These are phyloP conservation scores for Aspergillus sojae DNA, from an alignment of 2,329 filamentous ascomycete species.

Conservation along the genomic window DNA sequence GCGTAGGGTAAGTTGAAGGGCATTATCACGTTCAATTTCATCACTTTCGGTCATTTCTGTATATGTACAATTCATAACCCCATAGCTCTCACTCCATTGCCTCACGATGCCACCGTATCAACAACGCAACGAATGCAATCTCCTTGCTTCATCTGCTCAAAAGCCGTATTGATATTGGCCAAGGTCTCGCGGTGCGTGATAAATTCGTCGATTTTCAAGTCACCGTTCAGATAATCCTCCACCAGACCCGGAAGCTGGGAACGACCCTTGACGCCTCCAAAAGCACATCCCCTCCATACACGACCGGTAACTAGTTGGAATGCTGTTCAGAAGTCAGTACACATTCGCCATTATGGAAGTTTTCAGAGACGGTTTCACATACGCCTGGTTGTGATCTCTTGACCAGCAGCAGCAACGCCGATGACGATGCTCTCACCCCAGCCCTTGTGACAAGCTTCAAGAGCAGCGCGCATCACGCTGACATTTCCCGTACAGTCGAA, in stretches of 20 bases:
- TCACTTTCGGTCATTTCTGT: background rate
- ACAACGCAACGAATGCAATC: conserved; percentile 85
- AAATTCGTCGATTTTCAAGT: conserved; percentile 98
- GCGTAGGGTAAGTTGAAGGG: background rate
- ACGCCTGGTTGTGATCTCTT: conserved; percentile 94
- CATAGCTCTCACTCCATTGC: background rate
- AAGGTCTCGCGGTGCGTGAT: conserved; percentile 93
- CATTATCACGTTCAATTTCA: background rate
- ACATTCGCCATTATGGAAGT: background rate
- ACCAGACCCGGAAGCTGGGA: conserved; percentile 87
- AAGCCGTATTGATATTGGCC: conserved; percentile 82
- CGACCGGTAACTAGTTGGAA: conserved; percentile 98
- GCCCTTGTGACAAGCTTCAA: conserved; percentile 98
- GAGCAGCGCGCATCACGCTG: conserved; percentile 88
- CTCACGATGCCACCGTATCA: background rate
- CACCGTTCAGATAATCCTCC: conserved; percentile 82
- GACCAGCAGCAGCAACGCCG: conserved; percentile 91
- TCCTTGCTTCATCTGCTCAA: conserved; percentile 74
- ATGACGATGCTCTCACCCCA: conserved; percentile 99
- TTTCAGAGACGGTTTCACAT: conserved; percentile 50
- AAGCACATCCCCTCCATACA: conserved; percentile 98
- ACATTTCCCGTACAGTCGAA: conserved; percentile 99
- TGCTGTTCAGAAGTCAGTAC: conserved; percentile 55
- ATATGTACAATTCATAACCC: background rate
- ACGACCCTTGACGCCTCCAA: conserved; percentile 97